Conservation (phyloP, 208 protist genomes). For the Entamoeba moshkovskii region DNA sequence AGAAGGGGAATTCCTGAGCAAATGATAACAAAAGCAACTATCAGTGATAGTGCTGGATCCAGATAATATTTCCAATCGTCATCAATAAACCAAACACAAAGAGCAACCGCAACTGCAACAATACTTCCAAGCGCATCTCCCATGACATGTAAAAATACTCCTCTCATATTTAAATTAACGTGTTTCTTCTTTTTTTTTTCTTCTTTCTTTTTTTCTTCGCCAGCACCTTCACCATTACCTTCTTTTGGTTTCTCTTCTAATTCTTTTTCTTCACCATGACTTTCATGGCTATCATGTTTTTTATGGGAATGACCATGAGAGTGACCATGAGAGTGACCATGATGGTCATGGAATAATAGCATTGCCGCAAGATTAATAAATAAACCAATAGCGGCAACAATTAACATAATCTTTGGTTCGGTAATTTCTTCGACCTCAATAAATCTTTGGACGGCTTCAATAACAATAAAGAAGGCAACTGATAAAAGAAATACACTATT, state of each 20-base stretch:
- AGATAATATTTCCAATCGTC: conserved; percentile 33
- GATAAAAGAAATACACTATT: conserved; percentile 4
- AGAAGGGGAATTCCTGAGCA: conserved; percentile 28
- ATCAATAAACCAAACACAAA: conserved; percentile 29
- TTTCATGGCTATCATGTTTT: conserved; percentile 26
- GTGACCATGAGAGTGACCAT: conserved; percentile 37
- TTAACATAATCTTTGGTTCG: conserved; percentile 11
- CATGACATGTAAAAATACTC: conserved; percentile 49
- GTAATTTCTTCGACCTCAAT: conserved; percentile 13
- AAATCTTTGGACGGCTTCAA: conserved; percentile 20
- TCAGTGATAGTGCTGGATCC: conserved; percentile 39
- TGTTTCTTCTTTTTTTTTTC: neutral
- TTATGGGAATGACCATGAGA: conserved; percentile 27
- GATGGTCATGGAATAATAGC: conserved; percentile 14
- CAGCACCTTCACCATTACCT: neutral
- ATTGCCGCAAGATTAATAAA: conserved; percentile 22
- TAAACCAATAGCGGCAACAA: conserved; percentile 19
- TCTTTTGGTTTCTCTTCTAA: neutral
- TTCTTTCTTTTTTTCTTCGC: neutral
- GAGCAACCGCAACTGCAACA: conserved; percentile 38
- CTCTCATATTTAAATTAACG: conserved; percentile 8
- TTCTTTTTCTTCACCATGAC: conserved; percentile 1
- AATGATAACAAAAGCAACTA: conserved; percentile 43
- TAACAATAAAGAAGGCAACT: neutral
- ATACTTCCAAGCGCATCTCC: conserved; percentile 48